These are phyloP conservation scores for Hippophae tibetana DNA, from an alignment of 306 rosid species.

Conservation along the genomic window DNA sequence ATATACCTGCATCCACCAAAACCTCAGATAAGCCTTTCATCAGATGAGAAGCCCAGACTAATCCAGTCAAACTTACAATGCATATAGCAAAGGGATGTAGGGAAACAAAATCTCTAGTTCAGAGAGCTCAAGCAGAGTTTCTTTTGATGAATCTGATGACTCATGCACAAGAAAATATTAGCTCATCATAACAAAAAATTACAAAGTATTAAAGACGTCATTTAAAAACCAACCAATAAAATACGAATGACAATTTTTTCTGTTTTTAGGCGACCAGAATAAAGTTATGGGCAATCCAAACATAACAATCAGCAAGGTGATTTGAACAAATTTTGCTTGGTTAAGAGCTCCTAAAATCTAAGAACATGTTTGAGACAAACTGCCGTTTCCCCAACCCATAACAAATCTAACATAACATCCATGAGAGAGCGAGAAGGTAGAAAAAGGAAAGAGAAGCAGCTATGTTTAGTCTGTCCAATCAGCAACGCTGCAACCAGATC, in stretches of 20 bases:
- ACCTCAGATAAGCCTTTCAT: conserved; percentile 43
- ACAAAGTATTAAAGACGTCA: conserved; percentile 20
- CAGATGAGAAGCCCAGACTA: conserved; percentile 19
- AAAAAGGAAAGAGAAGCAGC: not conserved
- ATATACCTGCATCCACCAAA: conserved; percentile 78
- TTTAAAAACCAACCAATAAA: conserved; percentile 15
- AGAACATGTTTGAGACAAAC: not conserved
- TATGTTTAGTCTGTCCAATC: not conserved
- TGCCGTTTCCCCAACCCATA: not conserved
- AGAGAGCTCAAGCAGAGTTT: conserved; percentile 87
- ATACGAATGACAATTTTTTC: not conserved
- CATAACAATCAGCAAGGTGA: not conserved
- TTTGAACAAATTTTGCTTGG: not conserved
- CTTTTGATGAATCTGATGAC: conserved; percentile 77
- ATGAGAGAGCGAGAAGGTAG: not conserved
- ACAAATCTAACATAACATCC: not conserved
- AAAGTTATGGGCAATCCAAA: not conserved
- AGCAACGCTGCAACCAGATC: not conserved
- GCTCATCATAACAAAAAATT: conserved; percentile 29
- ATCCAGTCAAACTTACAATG: conserved; percentile 62
- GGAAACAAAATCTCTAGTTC: conserved; percentile 74
- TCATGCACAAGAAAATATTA: conserved; percentile 60
- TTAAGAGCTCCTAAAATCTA: not conserved
- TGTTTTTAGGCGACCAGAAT: not conserved
- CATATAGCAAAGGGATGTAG: conserved; percentile 71